Base-by-base conservation (phyloP, 2,329 filamentous ascomycete genomes). In the Lasiodiplodia sp. region DNA sequence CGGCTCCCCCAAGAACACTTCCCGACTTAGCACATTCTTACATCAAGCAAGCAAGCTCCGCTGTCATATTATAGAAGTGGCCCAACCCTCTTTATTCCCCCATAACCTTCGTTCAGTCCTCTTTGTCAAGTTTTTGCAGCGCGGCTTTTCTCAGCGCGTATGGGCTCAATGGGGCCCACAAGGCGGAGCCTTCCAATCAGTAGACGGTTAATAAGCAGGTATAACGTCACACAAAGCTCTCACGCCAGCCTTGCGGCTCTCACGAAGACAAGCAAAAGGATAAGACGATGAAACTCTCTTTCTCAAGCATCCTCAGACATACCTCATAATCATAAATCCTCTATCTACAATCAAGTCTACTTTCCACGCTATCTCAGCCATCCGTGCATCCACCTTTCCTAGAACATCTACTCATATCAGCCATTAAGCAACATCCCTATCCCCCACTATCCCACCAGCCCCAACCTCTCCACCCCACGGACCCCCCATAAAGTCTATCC, bases 401-500 rank as follows among this genome's bases (percentile, higher is more conserved):
- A 34, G 8, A 34, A 34, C 31, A 25, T 23, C 49, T 52, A 25
- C 14, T n/a, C 14, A 25, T 52, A 23, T 52, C 16, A 44, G 40
- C 40, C 6, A 18, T 44, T 18, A 44, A 44, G 16, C 40, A 44
- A 44, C 4, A 47, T 3, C 10, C 44, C 7, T 4, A 11, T 0
- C 3, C 11, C 10, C n/a, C n/a, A 1, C n/a, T 1, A 11, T 3
- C 44, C 2, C 2, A 4, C 44, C 18, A 18, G 23, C 1, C 2
- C 28, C 25, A 53, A 14, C 25, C 12, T 7, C 25, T 2, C 4
- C 12, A 16, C 21, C 7, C 7, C 11, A 28, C 0, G 4, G 4
- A 28, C 2, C 7, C 25, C 23, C 51, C 23, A 4, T 7, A 16
- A 16, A 28, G 16, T 3, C 14, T 18, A 14, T 16, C 14, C 11